phyloP scores from a whole-genome alignment of 495 filamentous ascomycete genomes.

The Aspergillus egyptiacus region DNA sequence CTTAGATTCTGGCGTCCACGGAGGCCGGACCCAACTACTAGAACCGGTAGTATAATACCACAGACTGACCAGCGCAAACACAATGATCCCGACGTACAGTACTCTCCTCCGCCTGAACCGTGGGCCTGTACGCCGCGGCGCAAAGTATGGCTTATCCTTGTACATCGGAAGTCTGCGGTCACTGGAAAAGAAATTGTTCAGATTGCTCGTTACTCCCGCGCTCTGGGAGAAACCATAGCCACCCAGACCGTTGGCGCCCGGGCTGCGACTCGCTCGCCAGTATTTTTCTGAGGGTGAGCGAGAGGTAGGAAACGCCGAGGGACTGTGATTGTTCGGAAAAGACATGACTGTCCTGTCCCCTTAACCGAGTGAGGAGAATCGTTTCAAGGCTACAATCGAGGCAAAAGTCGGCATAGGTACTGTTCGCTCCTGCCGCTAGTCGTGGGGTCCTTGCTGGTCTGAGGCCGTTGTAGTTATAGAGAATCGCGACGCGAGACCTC shows the following conservation, averaged over 20 bases:
- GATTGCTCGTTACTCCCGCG: constrained; percentile 35
- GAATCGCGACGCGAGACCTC: background rate
- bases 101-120: constrained; percentile 26
- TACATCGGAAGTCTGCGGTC: constrained; percentile 81
- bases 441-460: background rate
- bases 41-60: constrained; percentile 50
- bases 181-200: constrained; percentile 48
- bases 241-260: constrained; percentile 27
- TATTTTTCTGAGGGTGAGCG: constrained; percentile 58
- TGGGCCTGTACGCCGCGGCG: constrained; percentile 39
- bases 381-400: background rate
- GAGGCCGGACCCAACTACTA: constrained; percentile 49
- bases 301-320: constrained; percentile 67
- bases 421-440: background rate
- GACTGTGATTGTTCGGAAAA: constrained; percentile 49
- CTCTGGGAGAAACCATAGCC: constrained; percentile 36
- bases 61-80: constrained; percentile 38
- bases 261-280: constrained; percentile 54
- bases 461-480: background rate
- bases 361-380: background rate
- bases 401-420: constrained; percentile 2
- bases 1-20: constrained; percentile 13
- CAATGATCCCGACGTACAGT: constrained; percentile 17
- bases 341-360: constrained; percentile 18
- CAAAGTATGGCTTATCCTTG: constrained; percentile 90